Evolutionary conservation across 2,329 filamentous ascomycete genomes (phyloP), one percentile per base, ranked within the genome.

Genomic region (Penicillium paneum): DNA sequence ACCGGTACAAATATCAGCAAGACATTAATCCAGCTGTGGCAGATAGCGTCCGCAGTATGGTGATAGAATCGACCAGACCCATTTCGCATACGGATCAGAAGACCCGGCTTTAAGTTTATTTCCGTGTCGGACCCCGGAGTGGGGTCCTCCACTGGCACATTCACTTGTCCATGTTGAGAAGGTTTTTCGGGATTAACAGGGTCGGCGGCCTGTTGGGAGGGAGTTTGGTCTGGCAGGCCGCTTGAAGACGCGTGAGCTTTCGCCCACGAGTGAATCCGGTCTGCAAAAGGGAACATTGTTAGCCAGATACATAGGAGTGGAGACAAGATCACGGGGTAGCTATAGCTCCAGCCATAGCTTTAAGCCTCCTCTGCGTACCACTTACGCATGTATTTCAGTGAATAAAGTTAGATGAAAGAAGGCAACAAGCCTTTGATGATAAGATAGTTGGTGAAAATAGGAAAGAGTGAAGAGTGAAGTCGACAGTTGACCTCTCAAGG

Each of bases 1-100:
- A 70, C 60, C 0, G 74, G 74, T 34, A 76, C 73, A 53, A 75
- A 75, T 54, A 76, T 49, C 45, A 77, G 65, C 42, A 76, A 67
- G 62, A 74, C 68, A 63, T 76, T 77, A 60, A 77, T 66, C 73
- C 73, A 76, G 62, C 73, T 76, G 58, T 73, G 67, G 49, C 56
- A 71, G 21, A 73, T 40, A 26, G 68, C 70, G 31, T 64, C 61
- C 56, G 67, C 70, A 55, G 69, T 71, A 53, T 73, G 70, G n/a
- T 56, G 58, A 47, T 55, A 49, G 58, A 73, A 73, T 13, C 70
- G 70, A 52, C 66, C 52, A 39, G 46, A 60, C 29, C 68, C 70
- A 59, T 69, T 63, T 47, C 67, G 68, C 60, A 67, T 64, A 26
- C 70, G 70, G 53, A 61, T 54, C 39, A 62, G 8, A 38, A 67